Evolutionary conservation across 169 alveolate species (phyloP).

Genomic region (Plasmodium cynomolgi): DNA sequence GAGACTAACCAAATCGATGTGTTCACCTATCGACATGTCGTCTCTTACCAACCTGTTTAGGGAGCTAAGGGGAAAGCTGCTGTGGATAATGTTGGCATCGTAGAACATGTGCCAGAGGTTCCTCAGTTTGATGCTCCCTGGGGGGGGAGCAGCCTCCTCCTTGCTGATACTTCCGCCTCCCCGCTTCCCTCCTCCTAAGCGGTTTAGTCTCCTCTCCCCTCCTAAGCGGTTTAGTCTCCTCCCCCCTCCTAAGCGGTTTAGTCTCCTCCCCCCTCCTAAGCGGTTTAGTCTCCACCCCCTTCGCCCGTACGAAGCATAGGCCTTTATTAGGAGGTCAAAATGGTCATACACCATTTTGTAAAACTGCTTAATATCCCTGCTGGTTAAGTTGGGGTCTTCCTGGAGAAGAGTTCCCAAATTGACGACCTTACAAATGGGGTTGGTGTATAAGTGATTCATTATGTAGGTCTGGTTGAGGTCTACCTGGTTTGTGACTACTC

Average conservation of each 20-base stretch:
- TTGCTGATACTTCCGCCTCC: neutral
- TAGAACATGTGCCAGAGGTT: conserved; percentile 57
- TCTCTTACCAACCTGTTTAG: conserved; percentile 27
- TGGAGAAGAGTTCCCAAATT: conserved; percentile 17
- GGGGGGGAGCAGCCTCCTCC: neutral
- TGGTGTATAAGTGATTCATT: conserved; percentile 37
- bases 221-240: neutral
- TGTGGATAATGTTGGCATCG: conserved; percentile 13
- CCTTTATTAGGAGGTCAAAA: conserved; percentile 22
- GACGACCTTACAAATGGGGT: conserved; percentile 21
- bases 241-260: neutral
- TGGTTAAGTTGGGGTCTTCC: neutral
- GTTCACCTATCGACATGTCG: neutral
- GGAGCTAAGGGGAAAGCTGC: neutral
- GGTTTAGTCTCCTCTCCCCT: neutral
- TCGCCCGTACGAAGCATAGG: neutral
- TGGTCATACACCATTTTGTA: conserved; percentile 41
- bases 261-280: neutral
- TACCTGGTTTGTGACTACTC: conserved; percentile 5
- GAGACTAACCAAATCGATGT: neutral
- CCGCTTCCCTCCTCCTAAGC: neutral
- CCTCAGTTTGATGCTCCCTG: neutral
- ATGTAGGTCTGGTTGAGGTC: neutral
- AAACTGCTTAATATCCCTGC: conserved; percentile 2
- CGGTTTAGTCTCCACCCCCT: neutral